These are phyloP conservation scores for Haematococcus sp. DNA, from an alignment of 139 green algal species.

Conservation along the genomic window DNA sequence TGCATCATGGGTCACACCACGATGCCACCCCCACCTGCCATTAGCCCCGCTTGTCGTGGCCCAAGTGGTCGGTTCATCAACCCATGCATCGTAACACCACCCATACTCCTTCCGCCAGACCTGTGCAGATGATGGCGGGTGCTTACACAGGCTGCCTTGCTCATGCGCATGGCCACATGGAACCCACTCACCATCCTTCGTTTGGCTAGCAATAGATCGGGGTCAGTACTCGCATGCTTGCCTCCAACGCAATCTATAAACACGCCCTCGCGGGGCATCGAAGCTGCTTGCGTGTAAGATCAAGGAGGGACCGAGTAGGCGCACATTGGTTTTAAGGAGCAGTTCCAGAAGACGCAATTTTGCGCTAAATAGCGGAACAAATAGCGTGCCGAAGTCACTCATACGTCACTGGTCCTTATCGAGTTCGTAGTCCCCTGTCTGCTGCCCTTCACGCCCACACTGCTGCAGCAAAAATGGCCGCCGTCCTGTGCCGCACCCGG, in stretches of 20 bases:
- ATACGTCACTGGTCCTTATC: too few relatives aligned
- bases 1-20: neutral
- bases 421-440: too few relatives aligned
- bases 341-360: too few relatives aligned
- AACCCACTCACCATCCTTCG: neutral
- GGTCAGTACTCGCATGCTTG: neutral
- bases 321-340: too few relatives aligned
- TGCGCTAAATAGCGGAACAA: too few relatives aligned
- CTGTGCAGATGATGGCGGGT: neutral
- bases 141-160: neutral
- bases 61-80: neutral
- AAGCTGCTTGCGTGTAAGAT: too few relatives aligned
- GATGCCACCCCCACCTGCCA: neutral
- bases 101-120: slow-evolving; percentile 7
- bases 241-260: neutral
- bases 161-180: neutral
- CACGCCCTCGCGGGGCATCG: neutral
- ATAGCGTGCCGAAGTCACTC: too few relatives aligned
- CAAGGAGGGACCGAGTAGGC: too few relatives aligned
- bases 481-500: neutral
- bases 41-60: neutral
- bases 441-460: neutral
- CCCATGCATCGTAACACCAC: slow-evolving; percentile 5
- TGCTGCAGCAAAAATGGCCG: neutral
- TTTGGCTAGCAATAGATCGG: neutral